Evolutionary conservation across 305 asterid species (phyloP).

Genomic region (Euphrasia arctica): DNA sequence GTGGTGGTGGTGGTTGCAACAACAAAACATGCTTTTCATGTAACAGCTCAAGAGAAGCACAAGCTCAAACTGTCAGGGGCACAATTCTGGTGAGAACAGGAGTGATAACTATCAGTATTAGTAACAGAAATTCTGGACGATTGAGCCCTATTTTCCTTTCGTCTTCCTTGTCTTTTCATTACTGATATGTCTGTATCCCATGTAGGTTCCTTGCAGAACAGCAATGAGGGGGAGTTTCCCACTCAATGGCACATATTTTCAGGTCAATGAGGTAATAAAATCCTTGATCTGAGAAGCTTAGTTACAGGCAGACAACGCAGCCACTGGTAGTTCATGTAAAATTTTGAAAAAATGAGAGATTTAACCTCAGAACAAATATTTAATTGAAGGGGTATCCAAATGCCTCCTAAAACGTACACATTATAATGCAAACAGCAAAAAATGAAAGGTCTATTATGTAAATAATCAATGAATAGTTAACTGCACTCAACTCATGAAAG

Average conservation of each 20-base stretch:
- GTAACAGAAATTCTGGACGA: conserved; percentile 13
- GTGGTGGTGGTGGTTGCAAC: conserved; percentile 47
- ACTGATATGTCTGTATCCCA: conserved; percentile 5
- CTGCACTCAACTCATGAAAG: too few species aligned
- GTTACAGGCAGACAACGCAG: too few species aligned
- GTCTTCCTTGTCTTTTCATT: neutral
- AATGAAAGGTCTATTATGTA: too few species aligned
- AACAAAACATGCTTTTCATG: conserved; percentile 61
- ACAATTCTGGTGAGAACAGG: conserved; percentile 75
- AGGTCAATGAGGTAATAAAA: conserved; percentile 53
- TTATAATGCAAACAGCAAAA: too few species aligned
- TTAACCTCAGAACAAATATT: too few species aligned
- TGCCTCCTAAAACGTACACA: too few species aligned
- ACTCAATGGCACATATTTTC: conserved; percentile 60
- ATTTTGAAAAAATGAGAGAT: too few species aligned
- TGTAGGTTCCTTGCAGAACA: conserved; percentile 43
- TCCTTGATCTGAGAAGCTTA: neutral
- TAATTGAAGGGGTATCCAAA: too few species aligned
- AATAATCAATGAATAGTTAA: too few species aligned
- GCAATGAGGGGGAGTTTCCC: conserved; percentile 50
- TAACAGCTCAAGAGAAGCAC: conserved; percentile 63
- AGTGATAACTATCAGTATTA: conserved; percentile 7
- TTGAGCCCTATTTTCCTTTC: neutral
- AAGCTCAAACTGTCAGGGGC: conserved; percentile 78
- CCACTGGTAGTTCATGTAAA: too few species aligned